A percentile compares a stretch with the other conserved stretches of the same genome.
These are phyloP conservation scores for Erodium maritimum DNA, from an alignment of 345 rosid species.

Conservation along the genomic window DNA sequence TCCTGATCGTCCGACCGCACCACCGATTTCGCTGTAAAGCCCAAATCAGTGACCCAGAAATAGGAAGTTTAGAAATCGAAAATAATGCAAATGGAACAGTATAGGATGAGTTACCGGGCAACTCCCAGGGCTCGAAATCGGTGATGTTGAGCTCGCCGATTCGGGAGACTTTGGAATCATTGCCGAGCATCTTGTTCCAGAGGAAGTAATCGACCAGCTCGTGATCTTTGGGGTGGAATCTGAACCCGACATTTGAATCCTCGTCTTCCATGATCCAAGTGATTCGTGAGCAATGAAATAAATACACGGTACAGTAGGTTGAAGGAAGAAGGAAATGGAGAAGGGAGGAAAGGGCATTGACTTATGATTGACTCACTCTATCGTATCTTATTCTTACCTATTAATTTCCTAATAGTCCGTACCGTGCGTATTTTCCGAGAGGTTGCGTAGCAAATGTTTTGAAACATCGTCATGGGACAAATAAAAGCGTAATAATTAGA, in stretches of 20 bases:
- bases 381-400: too few species aligned
- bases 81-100: neutral
- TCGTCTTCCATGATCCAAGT: too few species aligned
- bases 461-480: too few species aligned
- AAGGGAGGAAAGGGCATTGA: too few species aligned
- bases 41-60: neutral
- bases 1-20: slow-evolving; percentile 9
- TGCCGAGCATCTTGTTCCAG: slow-evolving; percentile 11
- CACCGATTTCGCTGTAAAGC: neutral
- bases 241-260: slow-evolving; percentile 8
- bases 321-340: too few species aligned
- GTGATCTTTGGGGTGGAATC: slow-evolving; percentile 21
- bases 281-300: too few species aligned
- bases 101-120: slow-evolving; percentile 21
- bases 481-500: too few species aligned
- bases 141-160: slow-evolving; percentile 9
- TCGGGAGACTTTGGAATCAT: slow-evolving; percentile 2
- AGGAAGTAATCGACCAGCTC: slow-evolving; percentile 16
- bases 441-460: too few species aligned
- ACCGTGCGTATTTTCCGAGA: too few species aligned
- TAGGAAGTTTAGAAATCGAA: neutral
- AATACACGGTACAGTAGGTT: too few species aligned
- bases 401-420: too few species aligned
- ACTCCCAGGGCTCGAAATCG: slow-evolving; percentile 13
- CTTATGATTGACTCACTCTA: too few species aligned